phyloP scores from a whole-genome alignment of 2,329 filamentous ascomycete species.

The Leptoxyphium fumago region DNA sequence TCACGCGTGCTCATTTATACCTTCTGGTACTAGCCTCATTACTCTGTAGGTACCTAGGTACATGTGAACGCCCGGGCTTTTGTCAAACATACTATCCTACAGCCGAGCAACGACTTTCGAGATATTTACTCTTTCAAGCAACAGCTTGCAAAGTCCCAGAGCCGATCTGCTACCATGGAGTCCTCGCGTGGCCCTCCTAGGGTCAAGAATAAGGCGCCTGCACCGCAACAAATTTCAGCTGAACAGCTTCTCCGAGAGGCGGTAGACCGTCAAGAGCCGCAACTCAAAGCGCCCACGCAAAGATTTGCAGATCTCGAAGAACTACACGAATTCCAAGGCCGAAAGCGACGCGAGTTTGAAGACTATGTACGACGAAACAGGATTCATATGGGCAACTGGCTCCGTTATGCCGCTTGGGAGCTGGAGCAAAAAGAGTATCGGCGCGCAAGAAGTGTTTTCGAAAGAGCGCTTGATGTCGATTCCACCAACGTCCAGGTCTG shows the following conservation, averaged over 20 bases:
- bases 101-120: too few species aligned
- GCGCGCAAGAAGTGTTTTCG: constrained; percentile 82
- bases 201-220: constrained; percentile 97
- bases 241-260: constrained; percentile 96
- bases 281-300: constrained; percentile 79
- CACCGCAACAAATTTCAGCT: constrained; percentile 71
- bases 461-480: constrained; percentile 84
- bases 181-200: constrained; percentile 76
- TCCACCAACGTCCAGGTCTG: constrained; percentile 74
- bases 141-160: too few species aligned
- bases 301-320: constrained; percentile 94
- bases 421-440: constrained; percentile 95
- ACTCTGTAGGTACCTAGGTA: too few species aligned
- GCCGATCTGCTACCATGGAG: constrained; percentile 51
- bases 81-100: too few species aligned
- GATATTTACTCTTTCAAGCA: too few species aligned
- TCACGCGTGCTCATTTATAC: not conserved
- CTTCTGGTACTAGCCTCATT: too few species aligned
- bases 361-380: constrained; percentile 93
- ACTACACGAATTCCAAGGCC: constrained; percentile 90
- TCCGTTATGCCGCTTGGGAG: constrained; percentile 94
- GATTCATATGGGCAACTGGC: constrained; percentile 97
- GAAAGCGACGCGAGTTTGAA: constrained; percentile 93
- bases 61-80: too few species aligned
- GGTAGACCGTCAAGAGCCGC: constrained; percentile 85